Percentiles rank a stretch among this genome's conserved stretches.
Evolutionary conservation across 805 yeast species (phyloP).

Genomic region (Vanderwaltozyma yarrowii): DNA sequence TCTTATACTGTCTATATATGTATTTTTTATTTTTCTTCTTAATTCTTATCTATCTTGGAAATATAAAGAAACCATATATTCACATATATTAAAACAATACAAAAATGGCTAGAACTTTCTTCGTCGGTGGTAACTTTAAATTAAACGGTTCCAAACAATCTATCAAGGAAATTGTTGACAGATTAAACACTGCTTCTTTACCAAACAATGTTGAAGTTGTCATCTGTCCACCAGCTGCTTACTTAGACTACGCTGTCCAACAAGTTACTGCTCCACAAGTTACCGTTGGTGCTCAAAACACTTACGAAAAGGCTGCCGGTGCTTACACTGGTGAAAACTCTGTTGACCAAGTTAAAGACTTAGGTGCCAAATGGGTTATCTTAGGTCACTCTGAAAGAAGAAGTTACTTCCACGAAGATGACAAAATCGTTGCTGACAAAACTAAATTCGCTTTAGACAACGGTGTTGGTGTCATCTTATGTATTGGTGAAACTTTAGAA

Average conservation of each 20-base stretch:
- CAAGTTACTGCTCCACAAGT: slow-evolving; percentile 63
- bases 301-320: slow-evolving; percentile 80
- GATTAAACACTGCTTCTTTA: slow-evolving; percentile 68
- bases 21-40: no score
- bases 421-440: slow-evolving; percentile 87
- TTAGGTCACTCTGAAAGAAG: slow-evolving; percentile 99
- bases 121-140: slow-evolving; percentile 99
- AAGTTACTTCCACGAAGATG: slow-evolving; percentile 81
- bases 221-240: slow-evolving; percentile 92
- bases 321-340: slow-evolving; percentile 98
- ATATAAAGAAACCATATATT: slow-evolving; percentile 1
- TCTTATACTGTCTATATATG: no score
- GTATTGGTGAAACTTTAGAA: slow-evolving; percentile 96
- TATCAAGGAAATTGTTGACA: slow-evolving; percentile 71
- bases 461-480: slow-evolving; percentile 85
- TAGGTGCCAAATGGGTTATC: slow-evolving; percentile 89
- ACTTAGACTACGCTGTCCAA: slow-evolving; percentile 66
- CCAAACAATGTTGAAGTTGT: slow-evolving; percentile 84
- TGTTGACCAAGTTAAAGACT: slow-evolving; percentile 78
- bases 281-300: slow-evolving; percentile 83
- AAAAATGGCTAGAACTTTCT: slow-evolving; percentile 73
- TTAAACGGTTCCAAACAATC: slow-evolving; percentile 91
- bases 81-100: neutral
- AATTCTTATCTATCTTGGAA: no score
- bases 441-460: slow-evolving; percentile 85